Evolutionary conservation across 2,329 filamentous ascomycete genomes (phyloP), one percentile per base, ranked within the genome.

Genomic region (Fusarium sp.): DNA sequence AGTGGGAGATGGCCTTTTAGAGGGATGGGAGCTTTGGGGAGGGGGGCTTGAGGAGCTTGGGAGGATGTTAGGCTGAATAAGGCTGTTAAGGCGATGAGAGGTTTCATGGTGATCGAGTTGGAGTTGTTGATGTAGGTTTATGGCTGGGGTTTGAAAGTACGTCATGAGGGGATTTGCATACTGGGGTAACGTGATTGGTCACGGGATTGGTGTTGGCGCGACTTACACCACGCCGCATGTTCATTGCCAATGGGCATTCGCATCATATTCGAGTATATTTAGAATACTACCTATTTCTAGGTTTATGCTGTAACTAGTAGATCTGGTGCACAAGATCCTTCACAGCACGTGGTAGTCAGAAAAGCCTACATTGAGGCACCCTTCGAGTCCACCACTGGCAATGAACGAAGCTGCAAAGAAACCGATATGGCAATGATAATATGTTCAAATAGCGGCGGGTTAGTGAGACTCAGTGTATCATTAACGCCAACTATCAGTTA

Each of bases 1-100:
- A 74, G 67, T 64, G 75, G 78, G 40, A 77, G 73, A 42, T 72
- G 71, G 55, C 69, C 69, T 64, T 60, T 68, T 35, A 69, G 67
- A 52, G 60, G 72, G 18, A 49, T 66, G 8, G 58, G 42, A 26
- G 64, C 26, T 20, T 45, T 65, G 13, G 49, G 23, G 3, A 57
- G 40, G 5, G 52, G 49, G 6, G 30, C 42, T 64, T 55, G 52
- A 5, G 55, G 57, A 23, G 23, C 23, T 23, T 23, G 23, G 23
- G 66, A 33, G 20, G 55, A 37, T 17, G 70, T 18, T 52, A 75
- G 60, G 45, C 64, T 65, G 48, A 73, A 35, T 14, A 75, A 50
- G 9, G 54, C 38, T 62, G 63, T 59, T 60, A 76, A 15, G 14
- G 60, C 23, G 30, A 62, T n/a, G 30, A 75, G 27, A 27, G 69